Conservation (phyloP, 2,329 filamentous ascomycete genomes). For the Colletotrichum lindemuthianum region DNA sequence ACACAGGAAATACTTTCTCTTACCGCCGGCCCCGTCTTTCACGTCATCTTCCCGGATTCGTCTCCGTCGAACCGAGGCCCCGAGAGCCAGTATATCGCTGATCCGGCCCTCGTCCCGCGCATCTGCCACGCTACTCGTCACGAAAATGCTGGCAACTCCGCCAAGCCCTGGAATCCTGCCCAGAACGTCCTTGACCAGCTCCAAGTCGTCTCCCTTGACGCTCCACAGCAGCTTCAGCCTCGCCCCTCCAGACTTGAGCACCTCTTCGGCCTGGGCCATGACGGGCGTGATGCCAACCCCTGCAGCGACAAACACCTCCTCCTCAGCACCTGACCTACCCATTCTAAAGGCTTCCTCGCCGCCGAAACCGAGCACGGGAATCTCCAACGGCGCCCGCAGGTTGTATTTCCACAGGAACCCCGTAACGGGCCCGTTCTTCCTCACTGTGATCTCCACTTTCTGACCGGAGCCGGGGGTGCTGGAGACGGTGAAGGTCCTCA, state of each 20-base stretch:
- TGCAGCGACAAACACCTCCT: constrained; percentile 74
- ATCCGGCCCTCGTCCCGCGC: constrained; percentile 46
- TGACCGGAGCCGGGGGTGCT: constrained; percentile 58
- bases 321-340: constrained; percentile 31
- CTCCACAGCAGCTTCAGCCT: constrained; percentile 75
- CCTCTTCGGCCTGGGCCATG: constrained; percentile 70
- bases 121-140: constrained; percentile 61
- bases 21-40: constrained; percentile 41
- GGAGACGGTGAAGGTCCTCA: constrained; percentile 85
- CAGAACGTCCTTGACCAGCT: constrained; percentile 70
- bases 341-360: constrained; percentile 61
- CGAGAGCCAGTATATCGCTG: constrained; percentile 47
- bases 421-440: constrained; percentile 77
- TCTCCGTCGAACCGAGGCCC: constrained; percentile 46
- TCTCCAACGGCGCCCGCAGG: constrained; percentile 62
- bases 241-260: constrained; percentile 49
- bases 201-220: constrained; percentile 68
- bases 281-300: constrained; percentile 88
- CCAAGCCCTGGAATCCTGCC: constrained; percentile 61
- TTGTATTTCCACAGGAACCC: constrained; percentile 70
- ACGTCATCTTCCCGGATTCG: constrained; percentile 58
- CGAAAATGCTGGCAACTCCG: constrained; percentile 66
- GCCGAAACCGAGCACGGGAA: constrained; percentile 78
- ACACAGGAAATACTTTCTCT: constrained; percentile 64
- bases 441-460: constrained; percentile 75